A percentile compares a stretch with the other conserved stretches of the same genome.
phyloP scores from a whole-genome alignment of 805 yeast genomes.

The Kodamaea leandrae region DNA sequence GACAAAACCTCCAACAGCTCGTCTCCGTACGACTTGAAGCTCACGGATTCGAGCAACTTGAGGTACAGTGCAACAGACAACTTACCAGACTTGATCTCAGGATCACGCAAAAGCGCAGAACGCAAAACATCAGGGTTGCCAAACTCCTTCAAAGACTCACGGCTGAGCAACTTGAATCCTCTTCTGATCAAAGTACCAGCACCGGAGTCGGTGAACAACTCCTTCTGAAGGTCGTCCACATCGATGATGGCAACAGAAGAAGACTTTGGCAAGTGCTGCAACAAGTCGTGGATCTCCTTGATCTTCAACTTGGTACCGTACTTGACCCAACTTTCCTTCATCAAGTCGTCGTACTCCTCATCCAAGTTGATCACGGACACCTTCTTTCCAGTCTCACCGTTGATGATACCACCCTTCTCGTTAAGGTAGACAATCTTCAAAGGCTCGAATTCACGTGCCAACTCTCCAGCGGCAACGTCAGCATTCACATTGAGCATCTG shows the following conservation, averaged over 20 bases:
- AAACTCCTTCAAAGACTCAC: conserved; percentile 68
- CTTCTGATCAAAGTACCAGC: conserved; percentile 98
- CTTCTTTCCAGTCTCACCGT: conserved; percentile 89
- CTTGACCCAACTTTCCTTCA: conserved; percentile 97
- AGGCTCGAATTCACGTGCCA: conserved; percentile 96
- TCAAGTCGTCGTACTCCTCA: conserved; percentile 87
- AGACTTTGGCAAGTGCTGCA: conserved; percentile 92
- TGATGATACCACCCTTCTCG: conserved; percentile 96
- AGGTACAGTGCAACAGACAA: conserved; percentile 79
- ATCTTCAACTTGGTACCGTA: conserved; percentile 97
- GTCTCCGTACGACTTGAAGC: conserved; percentile 84
- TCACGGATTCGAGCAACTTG: conserved; percentile 58
- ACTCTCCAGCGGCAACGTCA: conserved; percentile 97
- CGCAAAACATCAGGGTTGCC: conserved; percentile 73
- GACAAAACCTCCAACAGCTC: conserved; percentile 95
- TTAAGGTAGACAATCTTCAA: conserved; percentile 92
- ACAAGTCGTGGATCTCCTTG: conserved; percentile 90
- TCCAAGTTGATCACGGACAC: conserved; percentile 88
- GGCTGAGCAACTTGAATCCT: conserved; percentile 82
- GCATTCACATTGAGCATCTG: conserved; percentile 97
- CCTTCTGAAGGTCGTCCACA: conserved; percentile 93
- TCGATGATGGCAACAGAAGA: conserved; percentile 97
- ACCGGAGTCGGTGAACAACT: conserved; percentile 96
- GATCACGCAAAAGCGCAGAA: conserved; percentile 72
- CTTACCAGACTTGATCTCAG: conserved; percentile 66